A percentile compares a stretch with the other conserved stretches of the same genome.
Evolutionary conservation across 257 asterid genomes (phyloP).

Genomic region (Lycium barbarum): DNA sequence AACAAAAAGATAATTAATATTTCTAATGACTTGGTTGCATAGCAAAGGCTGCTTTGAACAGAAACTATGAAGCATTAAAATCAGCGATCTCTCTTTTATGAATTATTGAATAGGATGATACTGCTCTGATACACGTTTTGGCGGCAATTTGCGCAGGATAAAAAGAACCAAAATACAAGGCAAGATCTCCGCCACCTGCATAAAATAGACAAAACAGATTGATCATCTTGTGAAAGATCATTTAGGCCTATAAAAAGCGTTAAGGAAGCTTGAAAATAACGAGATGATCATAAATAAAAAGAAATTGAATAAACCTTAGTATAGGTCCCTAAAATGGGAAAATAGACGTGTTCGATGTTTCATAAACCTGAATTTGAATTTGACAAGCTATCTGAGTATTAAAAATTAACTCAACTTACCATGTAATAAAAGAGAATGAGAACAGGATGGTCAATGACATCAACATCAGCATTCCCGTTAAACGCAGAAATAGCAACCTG

Average conservation of each 20-base stretch:
- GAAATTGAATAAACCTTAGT: neutral
- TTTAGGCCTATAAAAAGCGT: neutral
- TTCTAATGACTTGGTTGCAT: neutral
- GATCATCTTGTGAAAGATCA: neutral
- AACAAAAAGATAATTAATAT: neutral
- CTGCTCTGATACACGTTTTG: slow-evolving; percentile 64
- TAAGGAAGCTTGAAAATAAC: neutral
- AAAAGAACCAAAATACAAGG: slow-evolving; percentile 75
- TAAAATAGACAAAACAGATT: neutral
- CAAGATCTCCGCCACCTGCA: slow-evolving; percentile 80
- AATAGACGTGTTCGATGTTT: neutral
- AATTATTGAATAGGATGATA: slow-evolving; percentile 62
- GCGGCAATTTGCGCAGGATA: slow-evolving; percentile 78
- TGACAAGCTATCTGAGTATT: neutral
- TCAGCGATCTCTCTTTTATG: neutral
- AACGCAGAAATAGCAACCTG: slow-evolving; percentile 51
- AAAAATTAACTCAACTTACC: slow-evolving; percentile 35
- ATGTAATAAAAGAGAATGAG: slow-evolving; percentile 43
- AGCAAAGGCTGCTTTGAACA: neutral
- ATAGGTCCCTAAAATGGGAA: neutral
- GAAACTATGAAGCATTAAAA: slow-evolving; percentile 11
- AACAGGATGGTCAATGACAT: slow-evolving; percentile 44
- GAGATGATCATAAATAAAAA: neutral
- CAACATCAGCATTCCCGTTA: slow-evolving; percentile 39
- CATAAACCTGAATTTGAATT: neutral